Evolutionary conservation across 768 basidiomycete genomes (phyloP).

Genomic region (Boletus rubroflammeus): DNA sequence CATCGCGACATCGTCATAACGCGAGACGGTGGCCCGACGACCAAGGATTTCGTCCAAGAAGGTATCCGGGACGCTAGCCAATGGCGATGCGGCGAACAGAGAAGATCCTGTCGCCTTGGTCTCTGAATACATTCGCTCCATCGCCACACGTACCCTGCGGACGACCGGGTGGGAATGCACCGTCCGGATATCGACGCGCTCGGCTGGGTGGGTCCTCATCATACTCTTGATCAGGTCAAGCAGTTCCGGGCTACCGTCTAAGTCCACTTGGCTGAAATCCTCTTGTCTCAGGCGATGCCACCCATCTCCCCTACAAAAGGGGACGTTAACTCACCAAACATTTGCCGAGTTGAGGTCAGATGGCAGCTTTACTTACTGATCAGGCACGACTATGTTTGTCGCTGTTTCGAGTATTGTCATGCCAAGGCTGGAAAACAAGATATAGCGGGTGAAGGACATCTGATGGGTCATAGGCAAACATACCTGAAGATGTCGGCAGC

Average conservation of each 20-base stretch:
- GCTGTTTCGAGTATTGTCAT: slow-evolving; percentile 95
- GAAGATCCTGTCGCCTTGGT: slow-evolving; percentile 34
- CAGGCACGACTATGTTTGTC: slow-evolving; percentile 94
- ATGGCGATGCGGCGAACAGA: slow-evolving; percentile 57
- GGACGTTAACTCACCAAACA: slow-evolving; percentile 14
- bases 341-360: background rate
- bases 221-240: slow-evolving; percentile 66
- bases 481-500: slow-evolving; percentile 97
- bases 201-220: slow-evolving; percentile 69
- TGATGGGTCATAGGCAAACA: slow-evolving; percentile 30
- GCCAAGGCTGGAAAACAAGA: slow-evolving; percentile 64
- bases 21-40: slow-evolving; percentile 9
- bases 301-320: slow-evolving; percentile 66
- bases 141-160: slow-evolving; percentile 53
- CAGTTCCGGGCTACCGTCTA: slow-evolving; percentile 62
- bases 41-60: slow-evolving; percentile 67
- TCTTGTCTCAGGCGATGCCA: slow-evolving; percentile 93
- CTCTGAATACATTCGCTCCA: slow-evolving; percentile 50
- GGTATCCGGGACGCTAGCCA: slow-evolving; percentile 55
- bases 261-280: slow-evolving; percentile 84
- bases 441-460: slow-evolving; percentile 1
- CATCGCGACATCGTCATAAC: slow-evolving; percentile 33
- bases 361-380: slow-evolving; percentile 66
- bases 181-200: slow-evolving; percentile 53
- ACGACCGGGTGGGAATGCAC: slow-evolving; percentile 66